phyloP scores from a whole-genome alignment of 2,329 filamentous ascomycete genomes.

The Fusarium buharicum region DNA sequence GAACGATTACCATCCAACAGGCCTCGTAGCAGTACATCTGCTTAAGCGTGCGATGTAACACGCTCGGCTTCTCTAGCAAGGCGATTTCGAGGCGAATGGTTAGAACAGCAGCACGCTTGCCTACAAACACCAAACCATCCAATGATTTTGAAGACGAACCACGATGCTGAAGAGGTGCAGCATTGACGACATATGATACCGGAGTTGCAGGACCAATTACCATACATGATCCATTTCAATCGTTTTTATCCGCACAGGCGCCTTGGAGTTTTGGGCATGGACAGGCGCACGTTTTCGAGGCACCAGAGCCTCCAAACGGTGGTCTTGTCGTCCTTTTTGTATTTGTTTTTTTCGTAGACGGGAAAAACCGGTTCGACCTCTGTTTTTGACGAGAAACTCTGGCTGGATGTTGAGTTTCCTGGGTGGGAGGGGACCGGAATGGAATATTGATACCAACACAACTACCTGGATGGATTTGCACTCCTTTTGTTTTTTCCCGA shows the following conservation, averaged over 20 bases:
- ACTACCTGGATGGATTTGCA: constrained; percentile 35
- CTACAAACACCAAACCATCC: constrained; percentile 4
- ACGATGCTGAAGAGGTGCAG: constrained; percentile 22
- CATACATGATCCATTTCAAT: constrained; percentile 41
- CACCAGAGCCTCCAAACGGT: constrained; percentile 13
- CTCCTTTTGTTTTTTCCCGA: constrained; percentile 29
- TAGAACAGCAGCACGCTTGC: not conserved
- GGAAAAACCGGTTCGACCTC: constrained; percentile 15
- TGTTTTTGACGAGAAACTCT: constrained; percentile 16
- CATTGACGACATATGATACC: constrained; percentile 36
- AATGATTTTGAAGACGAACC: constrained; percentile 17
- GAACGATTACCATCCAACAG: constrained; percentile 24
- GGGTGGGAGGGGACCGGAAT: constrained; percentile 23
- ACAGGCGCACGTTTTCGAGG: constrained; percentile 31
- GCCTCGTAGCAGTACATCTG: constrained; percentile 36
- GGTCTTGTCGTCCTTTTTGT: constrained; percentile 19
- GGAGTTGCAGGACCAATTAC: constrained; percentile 38
- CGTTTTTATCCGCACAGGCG: constrained; percentile 43
- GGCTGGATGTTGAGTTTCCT: constrained; percentile 31
- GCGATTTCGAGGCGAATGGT: not conserved
- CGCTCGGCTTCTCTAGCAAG: not conserved
- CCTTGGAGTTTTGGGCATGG: constrained; percentile 44
- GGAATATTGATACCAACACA: constrained; percentile 44
- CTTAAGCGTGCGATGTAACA: constrained; percentile 4
- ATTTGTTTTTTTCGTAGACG: constrained; percentile 34